Evolutionary conservation across 495 filamentous ascomycete species (phyloP).

Genomic region (Penicillium psychrofluorescens): DNA sequence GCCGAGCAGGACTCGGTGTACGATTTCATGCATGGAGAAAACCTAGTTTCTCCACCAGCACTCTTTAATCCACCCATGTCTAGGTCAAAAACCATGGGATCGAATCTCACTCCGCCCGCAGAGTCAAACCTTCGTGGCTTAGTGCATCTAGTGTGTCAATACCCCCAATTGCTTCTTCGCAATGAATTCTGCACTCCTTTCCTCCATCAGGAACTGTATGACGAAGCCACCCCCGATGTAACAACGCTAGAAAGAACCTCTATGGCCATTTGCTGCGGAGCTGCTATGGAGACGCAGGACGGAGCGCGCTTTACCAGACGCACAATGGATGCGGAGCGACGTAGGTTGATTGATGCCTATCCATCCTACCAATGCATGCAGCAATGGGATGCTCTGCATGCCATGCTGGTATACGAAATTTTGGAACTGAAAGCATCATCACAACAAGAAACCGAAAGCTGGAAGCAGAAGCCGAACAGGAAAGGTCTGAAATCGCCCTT

Average conservation of each 20-base stretch:
- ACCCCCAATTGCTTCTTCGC: slow-evolving; percentile 1
- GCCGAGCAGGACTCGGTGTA: no score
- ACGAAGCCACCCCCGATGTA: slow-evolving; percentile 6
- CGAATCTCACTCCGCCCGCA: not conserved
- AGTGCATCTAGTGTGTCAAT: slow-evolving; percentile 1
- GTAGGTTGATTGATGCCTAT: slow-evolving; percentile 6
- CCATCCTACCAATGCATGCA: slow-evolving; percentile 8
- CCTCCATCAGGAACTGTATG: slow-evolving; percentile 6
- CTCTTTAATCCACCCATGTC: not conserved
- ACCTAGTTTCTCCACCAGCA: not conserved
- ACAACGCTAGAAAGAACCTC: slow-evolving; percentile 7
- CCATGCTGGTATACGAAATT: slow-evolving; percentile 9
- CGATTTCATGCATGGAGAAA: not conserved
- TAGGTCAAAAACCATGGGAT: not conserved
- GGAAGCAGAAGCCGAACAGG: slow-evolving; percentile 4
- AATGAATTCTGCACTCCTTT: slow-evolving; percentile 5
- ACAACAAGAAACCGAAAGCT: not conserved
- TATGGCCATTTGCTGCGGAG: slow-evolving; percentile 10
- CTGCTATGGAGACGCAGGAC: slow-evolving; percentile 7
- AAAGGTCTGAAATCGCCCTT: slow-evolving; percentile 5
- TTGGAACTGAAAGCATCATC: slow-evolving; percentile 2
- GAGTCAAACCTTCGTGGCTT: not conserved
- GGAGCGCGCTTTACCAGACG: slow-evolving; percentile 5
- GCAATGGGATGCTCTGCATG: slow-evolving; percentile 12
- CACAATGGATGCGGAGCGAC: slow-evolving; percentile 10